These are phyloP conservation scores for Bothriochloa decipiens DNA, from an alignment of 176 grass and related monocot genomes.

Conservation along the genomic window DNA sequence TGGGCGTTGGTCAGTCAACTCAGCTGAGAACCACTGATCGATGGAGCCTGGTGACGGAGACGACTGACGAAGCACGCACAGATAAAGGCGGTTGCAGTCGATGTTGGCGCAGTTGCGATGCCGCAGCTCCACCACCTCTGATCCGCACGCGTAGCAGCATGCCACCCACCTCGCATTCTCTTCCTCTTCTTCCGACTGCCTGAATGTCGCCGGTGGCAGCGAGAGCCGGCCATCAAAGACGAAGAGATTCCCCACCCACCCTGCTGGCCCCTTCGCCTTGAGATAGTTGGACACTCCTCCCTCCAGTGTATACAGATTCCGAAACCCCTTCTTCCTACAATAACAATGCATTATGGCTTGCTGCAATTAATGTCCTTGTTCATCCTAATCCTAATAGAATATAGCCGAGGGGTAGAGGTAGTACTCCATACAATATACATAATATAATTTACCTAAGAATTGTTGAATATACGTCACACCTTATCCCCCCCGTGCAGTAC, in stretches of 20 bases:
- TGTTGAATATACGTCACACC: conserved; percentile 89
- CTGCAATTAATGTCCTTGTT: not conserved
- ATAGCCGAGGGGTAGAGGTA: too few species aligned
- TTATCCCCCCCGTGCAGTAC: conserved; percentile 95
- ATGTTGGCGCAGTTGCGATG: conserved; percentile 93
- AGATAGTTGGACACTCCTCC: conserved; percentile 96
- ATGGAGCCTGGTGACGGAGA: not conserved
- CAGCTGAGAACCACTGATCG: not conserved
- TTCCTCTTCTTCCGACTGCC: not conserved
- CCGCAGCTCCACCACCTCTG: conserved; percentile 65
- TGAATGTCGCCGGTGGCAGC: conserved; percentile 70
- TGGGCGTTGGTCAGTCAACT: not conserved
- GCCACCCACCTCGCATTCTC: conserved; percentile 42
- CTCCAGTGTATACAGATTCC: conserved; percentile 76
- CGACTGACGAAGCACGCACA: conserved; percentile 39
- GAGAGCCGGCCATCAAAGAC: conserved; percentile 87
- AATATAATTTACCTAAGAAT: conserved; percentile 68
- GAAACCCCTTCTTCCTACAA: conserved; percentile 79
- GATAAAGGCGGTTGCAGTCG: conserved; percentile 90
- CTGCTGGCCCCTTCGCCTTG: conserved; percentile 62
- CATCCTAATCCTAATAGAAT: too few species aligned
- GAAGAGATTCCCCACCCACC: conserved; percentile 90
- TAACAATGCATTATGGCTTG: not conserved
- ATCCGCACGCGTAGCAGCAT: conserved; percentile 73
- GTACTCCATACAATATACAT: too few species aligned